Evolutionary conservation across 2,329 filamentous ascomycete species (phyloP).

Genomic region (Fusarium sp.): DNA sequence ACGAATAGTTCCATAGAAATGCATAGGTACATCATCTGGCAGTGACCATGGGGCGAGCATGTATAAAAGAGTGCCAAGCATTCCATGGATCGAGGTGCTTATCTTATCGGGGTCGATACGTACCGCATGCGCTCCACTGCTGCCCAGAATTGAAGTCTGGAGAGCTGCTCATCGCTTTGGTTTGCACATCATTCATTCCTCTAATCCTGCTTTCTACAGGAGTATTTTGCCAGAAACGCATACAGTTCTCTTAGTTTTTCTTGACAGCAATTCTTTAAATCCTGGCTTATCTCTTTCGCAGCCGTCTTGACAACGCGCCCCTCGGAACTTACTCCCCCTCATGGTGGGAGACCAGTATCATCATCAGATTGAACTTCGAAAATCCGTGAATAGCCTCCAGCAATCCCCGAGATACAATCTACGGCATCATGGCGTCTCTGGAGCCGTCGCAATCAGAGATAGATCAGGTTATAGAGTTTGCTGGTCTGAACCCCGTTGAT

Average conservation of each 20-base stretch:
- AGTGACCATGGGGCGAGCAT: neutral
- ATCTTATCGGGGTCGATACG: conserved; percentile 36
- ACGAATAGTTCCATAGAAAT: neutral
- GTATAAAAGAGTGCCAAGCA: conserved; percentile 22
- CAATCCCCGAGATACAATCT: neutral
- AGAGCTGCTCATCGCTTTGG: conserved; percentile 21
- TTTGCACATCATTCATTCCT: conserved; percentile 27
- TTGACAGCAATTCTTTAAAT: neutral
- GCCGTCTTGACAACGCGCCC: neutral
- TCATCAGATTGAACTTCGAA: conserved; percentile 18
- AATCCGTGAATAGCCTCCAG: neutral
- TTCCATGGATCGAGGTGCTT: conserved; percentile 1
- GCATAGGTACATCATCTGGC: neutral
- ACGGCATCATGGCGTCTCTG: conserved; percentile 45
- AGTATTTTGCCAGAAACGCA: neutral
- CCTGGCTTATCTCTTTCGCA: neutral
- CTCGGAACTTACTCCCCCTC: conserved; percentile 9
- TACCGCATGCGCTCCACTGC: conserved; percentile 23
- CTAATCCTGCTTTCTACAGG: conserved; percentile 3
- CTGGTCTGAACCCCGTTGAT: conserved; percentile 47
- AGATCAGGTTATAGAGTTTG: conserved; percentile 54
- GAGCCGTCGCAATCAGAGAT: conserved; percentile 52
- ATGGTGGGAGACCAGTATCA: conserved; percentile 12
- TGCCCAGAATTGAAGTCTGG: neutral
- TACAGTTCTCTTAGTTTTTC: conserved; percentile 1